These are phyloP conservation scores for Prunus yedoensis DNA, from an alignment of 331 rosid species.

Conservation along the genomic window DNA sequence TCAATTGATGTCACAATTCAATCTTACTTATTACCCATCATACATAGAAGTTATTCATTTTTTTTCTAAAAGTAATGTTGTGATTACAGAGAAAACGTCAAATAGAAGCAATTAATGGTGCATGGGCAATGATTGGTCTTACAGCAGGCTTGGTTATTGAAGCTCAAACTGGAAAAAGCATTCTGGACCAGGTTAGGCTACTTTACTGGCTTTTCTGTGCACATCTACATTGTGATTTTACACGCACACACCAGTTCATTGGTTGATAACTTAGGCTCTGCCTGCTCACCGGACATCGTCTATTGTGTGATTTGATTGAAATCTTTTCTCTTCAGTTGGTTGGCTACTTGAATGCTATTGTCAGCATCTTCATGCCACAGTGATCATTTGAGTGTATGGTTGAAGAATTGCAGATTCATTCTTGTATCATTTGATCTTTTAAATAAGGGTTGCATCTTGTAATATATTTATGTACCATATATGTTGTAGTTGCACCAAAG, in stretches of 20 bases:
- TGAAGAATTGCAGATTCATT: constrained; percentile 38
- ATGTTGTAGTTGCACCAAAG: constrained; percentile 16
- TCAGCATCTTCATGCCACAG: constrained; percentile 52
- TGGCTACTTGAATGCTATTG: constrained; percentile 50
- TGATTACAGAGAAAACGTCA: constrained; percentile 67
- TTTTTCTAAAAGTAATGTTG: constrained; percentile 24
- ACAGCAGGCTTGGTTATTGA: constrained; percentile 81
- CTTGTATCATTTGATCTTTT: constrained; percentile 28
- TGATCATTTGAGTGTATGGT: constrained; percentile 17
- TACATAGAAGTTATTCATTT: background rate
- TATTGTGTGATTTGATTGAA: constrained; percentile 22
- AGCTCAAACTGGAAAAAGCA: constrained; percentile 79
- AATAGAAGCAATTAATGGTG: constrained; percentile 93
- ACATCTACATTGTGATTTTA: background rate
- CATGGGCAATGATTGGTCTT: constrained; percentile 98
- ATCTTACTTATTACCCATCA: background rate
- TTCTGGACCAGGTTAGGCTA: constrained; percentile 64
- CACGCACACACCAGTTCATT: constrained; percentile 10
- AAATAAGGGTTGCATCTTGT: constrained; percentile 21
- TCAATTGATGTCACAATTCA: background rate
- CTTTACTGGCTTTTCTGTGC: background rate
- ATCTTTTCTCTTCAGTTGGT: constrained; percentile 49
- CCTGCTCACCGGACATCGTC: constrained; percentile 15
- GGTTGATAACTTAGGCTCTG: constrained; percentile 16
- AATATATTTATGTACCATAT: constrained; percentile 21